Conservation (phyloP, 805 yeast species). For the Ogataea paradorogensis region DNA sequence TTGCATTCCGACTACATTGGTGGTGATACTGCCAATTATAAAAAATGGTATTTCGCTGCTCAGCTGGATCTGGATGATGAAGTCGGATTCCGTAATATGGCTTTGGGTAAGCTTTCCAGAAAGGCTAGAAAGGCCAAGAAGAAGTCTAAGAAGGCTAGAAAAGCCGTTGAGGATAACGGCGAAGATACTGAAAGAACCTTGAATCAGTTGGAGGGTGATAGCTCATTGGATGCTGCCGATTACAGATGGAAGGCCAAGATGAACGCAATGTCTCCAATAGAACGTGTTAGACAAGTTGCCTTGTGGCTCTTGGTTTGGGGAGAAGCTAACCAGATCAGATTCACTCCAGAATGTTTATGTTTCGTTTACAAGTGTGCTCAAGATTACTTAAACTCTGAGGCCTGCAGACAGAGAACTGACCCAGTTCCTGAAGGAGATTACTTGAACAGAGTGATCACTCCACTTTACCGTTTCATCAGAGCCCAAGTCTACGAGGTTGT, state of each 20-base stretch:
- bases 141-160: constrained; percentile 73
- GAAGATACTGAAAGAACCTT: constrained; percentile 56
- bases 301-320: constrained; percentile 80
- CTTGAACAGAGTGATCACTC: constrained; percentile 89
- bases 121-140: constrained; percentile 80
- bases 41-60: constrained; percentile 87
- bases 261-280: constrained; percentile 70
- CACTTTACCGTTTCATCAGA: constrained; percentile 76
- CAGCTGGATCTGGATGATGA: constrained; percentile 84
- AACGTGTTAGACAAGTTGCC: constrained; percentile 75
- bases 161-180: constrained; percentile 65
- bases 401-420: constrained; percentile 83
- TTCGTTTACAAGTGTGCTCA: constrained; percentile 92
- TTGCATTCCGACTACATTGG: constrained; percentile 87
- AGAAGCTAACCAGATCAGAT: constrained; percentile 92
- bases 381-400: constrained; percentile 85
- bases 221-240: constrained; percentile 80
- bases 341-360: constrained; percentile 85
- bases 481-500: constrained; percentile 77
- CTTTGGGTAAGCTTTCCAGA: constrained; percentile 68
- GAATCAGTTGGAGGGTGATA: constrained; percentile 75
- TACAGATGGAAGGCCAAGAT: constrained; percentile 81
- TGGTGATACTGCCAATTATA: constrained; percentile 81
- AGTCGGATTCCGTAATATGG: constrained; percentile 80
- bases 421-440: constrained; percentile 89